Evolutionary conservation across 2,329 filamentous ascomycete species (phyloP).

Genomic region (Ceratocystis diversiconidia): DNA sequence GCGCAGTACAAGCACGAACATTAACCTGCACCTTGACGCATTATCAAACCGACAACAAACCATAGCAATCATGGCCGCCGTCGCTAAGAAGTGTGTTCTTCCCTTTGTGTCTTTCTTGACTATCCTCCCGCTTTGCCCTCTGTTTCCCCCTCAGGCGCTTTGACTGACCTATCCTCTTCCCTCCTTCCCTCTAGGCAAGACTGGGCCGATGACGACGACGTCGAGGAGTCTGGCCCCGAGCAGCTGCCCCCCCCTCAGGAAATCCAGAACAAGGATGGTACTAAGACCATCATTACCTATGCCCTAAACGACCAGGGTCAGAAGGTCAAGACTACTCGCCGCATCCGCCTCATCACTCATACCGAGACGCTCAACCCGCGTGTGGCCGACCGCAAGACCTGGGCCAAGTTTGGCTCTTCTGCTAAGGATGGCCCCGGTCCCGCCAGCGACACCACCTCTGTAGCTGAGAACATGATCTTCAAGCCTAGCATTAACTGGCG

Average conservation of each 20-base stretch:
- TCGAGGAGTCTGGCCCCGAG: constrained; percentile 53
- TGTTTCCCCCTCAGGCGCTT: neutral
- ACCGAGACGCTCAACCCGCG: constrained; percentile 92
- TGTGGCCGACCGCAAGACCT: constrained; percentile 85
- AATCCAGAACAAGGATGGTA: constrained; percentile 95
- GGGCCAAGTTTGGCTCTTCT: constrained; percentile 84
- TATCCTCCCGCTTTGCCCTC: neutral
- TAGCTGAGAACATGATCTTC: constrained; percentile 98
- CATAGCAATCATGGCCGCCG: constrained; percentile 11
- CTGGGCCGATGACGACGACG: constrained; percentile 94
- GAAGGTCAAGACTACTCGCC: constrained; percentile 93
- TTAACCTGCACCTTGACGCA: too few species aligned
- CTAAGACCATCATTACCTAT: constrained; percentile 87
- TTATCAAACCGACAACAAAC: constrained; percentile 3
- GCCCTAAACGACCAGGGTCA: constrained; percentile 83
- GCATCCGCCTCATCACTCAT: constrained; percentile 81
- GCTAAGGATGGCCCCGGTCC: constrained; percentile 75
- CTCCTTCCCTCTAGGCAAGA: constrained; percentile 38
- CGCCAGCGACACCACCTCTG: constrained; percentile 74
- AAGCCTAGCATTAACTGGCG: constrained; percentile 87
- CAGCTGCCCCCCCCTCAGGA: constrained; percentile 70
- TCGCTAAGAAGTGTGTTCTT: constrained; percentile 12
- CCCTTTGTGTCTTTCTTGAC: neutral
- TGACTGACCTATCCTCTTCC: constrained; percentile 1
- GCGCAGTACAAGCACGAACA: too few species aligned